Conservation (phyloP, 2,329 filamentous ascomycete genomes). For the Botryotinia globosa region DNA sequence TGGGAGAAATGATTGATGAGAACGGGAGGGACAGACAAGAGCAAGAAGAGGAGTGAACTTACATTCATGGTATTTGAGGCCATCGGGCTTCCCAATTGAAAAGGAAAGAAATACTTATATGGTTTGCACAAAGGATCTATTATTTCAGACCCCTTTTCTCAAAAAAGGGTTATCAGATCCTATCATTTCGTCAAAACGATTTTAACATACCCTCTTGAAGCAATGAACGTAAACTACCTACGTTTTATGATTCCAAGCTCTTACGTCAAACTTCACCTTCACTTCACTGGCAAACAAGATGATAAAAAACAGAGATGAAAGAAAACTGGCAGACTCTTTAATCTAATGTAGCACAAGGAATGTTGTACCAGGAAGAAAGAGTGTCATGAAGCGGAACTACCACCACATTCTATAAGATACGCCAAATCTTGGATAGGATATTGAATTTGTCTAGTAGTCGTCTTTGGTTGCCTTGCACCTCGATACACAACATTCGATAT, state of each 20-base stretch:
- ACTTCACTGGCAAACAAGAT: not conserved
- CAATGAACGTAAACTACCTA: not conserved
- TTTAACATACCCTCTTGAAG: not conserved
- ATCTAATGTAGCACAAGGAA: not conserved
- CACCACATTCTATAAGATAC: not conserved
- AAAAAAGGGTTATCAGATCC: not conserved
- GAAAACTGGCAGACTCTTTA: not conserved
- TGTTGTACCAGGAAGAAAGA: not conserved
- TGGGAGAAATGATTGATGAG: not conserved
- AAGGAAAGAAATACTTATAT: not conserved
- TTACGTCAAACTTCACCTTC: not conserved
- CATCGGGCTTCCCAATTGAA: not conserved
- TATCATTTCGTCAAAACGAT: not conserved
- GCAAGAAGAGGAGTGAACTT: not conserved
- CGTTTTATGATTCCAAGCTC: not conserved
- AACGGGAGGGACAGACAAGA: not conserved
- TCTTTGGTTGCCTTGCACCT: not conserved
- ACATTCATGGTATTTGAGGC: not conserved
- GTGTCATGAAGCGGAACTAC: not conserved
- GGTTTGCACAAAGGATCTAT: not conserved
- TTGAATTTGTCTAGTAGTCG: not conserved
- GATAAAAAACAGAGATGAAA: not conserved
- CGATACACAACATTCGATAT: conserved; percentile 12
- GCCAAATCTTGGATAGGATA: not conserved
- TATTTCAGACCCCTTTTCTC: not conserved